Percentiles rank a stretch among this genome's conserved stretches.
Evolutionary conservation across 75 land plant genomes (phyloP).

Genomic region (Cryptomeria japonica): DNA sequence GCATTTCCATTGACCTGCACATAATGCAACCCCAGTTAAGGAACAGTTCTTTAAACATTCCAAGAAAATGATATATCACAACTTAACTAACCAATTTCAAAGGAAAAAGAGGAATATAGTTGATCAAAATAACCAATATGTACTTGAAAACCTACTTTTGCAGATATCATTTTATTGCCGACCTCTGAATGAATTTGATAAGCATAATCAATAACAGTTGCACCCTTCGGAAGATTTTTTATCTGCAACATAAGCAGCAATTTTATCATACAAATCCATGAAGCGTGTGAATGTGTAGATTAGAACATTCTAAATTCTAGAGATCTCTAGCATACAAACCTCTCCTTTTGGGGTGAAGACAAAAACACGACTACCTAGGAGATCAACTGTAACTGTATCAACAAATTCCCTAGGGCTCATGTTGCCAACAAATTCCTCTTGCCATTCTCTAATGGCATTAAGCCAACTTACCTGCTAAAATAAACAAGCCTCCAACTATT

Average conservation of each 20-base stretch:
- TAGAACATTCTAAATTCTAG: neutral
- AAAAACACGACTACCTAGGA: constrained; percentile 94
- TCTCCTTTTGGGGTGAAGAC: constrained; percentile 98
- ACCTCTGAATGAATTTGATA: constrained; percentile 93
- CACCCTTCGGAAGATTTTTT: constrained; percentile 96
- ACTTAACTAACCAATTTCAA: neutral
- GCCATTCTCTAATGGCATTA: constrained; percentile 98
- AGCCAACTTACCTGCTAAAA: constrained; percentile 90
- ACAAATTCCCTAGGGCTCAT: constrained; percentile 99
- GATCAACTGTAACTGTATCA: constrained; percentile 87
- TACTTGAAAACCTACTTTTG: constrained; percentile 62
- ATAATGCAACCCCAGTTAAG: neutral
- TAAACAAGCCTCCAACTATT: neutral
- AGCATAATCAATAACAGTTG: constrained; percentile 96
- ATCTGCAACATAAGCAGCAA: constrained; percentile 50
- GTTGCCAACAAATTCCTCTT: constrained; percentile 98
- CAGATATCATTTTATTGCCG: constrained; percentile 97
- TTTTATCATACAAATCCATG: neutral
- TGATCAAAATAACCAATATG: neutral
- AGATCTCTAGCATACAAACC: constrained; percentile 38
- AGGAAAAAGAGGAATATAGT: neutral
- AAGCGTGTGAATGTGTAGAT: neutral
- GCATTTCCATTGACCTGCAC: constrained; percentile 94
- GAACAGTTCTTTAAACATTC: neutral
- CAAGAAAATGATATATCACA: neutral